These are phyloP conservation scores for Coniophora puteana DNA, from an alignment of 1,284 basidiomycete species.

Conservation along the genomic window DNA sequence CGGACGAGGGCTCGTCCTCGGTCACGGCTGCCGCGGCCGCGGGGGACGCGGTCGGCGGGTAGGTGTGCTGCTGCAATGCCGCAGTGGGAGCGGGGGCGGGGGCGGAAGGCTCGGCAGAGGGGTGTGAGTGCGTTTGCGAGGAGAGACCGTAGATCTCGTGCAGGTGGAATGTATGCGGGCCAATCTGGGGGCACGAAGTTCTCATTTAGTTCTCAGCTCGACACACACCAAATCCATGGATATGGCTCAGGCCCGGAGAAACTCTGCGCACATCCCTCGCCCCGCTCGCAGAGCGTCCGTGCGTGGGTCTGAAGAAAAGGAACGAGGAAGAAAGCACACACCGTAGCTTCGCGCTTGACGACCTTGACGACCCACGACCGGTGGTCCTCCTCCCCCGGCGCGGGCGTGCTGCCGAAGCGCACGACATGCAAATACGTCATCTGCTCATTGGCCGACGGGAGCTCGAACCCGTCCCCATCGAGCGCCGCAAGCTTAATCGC, in stretches of 20 bases:
- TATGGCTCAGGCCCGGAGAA: too few relatives aligned
- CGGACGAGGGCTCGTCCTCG: constrained; percentile 77
- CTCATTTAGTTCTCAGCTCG: constrained; percentile 8
- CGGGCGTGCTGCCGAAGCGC: constrained; percentile 51
- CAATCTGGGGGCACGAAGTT: constrained; percentile 51
- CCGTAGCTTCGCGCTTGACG: constrained; percentile 82
- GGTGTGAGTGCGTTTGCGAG: too few relatives aligned
- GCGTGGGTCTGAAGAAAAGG: constrained; percentile 3
- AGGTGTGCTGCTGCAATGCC: constrained; percentile 38
- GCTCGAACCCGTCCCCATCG: constrained; percentile 62
- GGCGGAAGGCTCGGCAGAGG: constrained; percentile 36
- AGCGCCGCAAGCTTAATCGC: constrained; percentile 75
- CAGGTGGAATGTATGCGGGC: constrained; percentile 85
- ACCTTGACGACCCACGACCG: constrained; percentile 86
- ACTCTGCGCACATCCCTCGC: too few relatives aligned
- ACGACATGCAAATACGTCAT: constrained; percentile 82
- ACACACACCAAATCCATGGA: too few relatives aligned
- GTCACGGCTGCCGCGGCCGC: constrained; percentile 25
- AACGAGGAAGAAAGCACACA: constrained; percentile 27
- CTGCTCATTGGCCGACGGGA: constrained; percentile 76
- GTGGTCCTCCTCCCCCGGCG: constrained; percentile 40
- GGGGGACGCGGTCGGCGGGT: constrained; percentile 43
- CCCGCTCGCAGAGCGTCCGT: too few relatives aligned
- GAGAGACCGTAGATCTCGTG: constrained; percentile 90
- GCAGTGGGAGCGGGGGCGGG: constrained; percentile 38